phyloP scores from a whole-genome alignment of 169 alveolate genomes.

The Plasmodium berghei region DNA sequence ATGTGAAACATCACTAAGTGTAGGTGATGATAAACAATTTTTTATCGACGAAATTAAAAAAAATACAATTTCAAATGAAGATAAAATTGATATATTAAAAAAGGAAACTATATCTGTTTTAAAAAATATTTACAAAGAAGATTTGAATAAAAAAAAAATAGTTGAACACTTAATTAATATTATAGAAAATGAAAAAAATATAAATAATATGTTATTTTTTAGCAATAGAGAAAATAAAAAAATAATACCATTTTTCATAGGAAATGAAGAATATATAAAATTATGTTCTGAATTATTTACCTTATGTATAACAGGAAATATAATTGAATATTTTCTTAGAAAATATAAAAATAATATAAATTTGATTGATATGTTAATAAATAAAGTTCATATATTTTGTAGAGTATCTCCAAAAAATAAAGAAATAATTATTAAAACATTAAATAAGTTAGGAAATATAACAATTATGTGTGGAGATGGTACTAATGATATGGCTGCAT shows the following conservation, averaged over 20 bases:
- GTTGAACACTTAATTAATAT: slow-evolving; percentile 25
- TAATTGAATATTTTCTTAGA: slow-evolving; percentile 82
- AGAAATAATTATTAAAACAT: slow-evolving; percentile 87
- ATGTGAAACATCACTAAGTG: background rate
- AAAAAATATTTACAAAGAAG: background rate
- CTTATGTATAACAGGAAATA: slow-evolving; percentile 79
- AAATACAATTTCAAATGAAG: background rate
- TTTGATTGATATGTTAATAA: slow-evolving; percentile 51
- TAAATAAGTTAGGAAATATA: slow-evolving; percentile 87
- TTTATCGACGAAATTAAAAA: background rate
- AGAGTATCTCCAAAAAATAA: slow-evolving; percentile 97
- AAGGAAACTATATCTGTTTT: slow-evolving; percentile 2
- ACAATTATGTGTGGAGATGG: slow-evolving; percentile 99
- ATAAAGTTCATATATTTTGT: slow-evolving; percentile 90
- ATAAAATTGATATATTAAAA: background rate
- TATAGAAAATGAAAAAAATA: background rate
- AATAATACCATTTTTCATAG: slow-evolving; percentile 57
- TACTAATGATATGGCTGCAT: slow-evolving; percentile 99
- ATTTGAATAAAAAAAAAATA: background rate
- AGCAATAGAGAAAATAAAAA: slow-evolving; percentile 71
- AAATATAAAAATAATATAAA: slow-evolving; percentile 28
- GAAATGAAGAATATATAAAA: slow-evolving; percentile 44
- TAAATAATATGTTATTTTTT: slow-evolving; percentile 19
- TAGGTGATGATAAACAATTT: background rate
- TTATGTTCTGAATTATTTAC: slow-evolving; percentile 28